Base-by-base conservation (phyloP, 1,284 basidiomycete species). In the Irpex rosettiformis region DNA sequence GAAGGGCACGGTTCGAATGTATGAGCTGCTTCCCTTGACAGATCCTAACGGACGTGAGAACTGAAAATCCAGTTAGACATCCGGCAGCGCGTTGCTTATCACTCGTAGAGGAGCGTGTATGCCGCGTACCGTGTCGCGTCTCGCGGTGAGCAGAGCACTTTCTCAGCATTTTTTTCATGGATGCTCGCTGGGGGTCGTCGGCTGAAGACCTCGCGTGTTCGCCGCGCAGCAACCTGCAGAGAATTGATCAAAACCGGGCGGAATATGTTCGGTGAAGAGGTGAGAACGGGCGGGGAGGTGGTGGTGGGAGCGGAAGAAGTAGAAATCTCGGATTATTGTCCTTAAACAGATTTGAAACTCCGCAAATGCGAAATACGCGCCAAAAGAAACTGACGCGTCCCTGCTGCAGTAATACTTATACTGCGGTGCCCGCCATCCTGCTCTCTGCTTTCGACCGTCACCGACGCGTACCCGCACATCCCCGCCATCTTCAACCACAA, bases 401-500 rank as follows among this genome's bases (percentile, higher is more conserved):
- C 48, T 27, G 48, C 48, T 51, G 22, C 24, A 51, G 48, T 28
- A 37, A 27, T 51, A 28, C 48, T 25, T 51, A 51, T 51, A 51
- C 30, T 18, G 11, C 11, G 28, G 22, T 16, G 16, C 10, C 37
- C 28, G 49, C 62, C 45, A 7, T 30, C 56, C 43, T 52, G 21
- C 40, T 52, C 57, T 47, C 27, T 47, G 40, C 48, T 43, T 55
- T 53, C 28, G 33, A 28, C 55, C 42, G 49, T 28, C 30, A 51
- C 60, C 33, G 27, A 56, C 60, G 28, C 53, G 55, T 37, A 45
- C 53, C 28, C 40, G 18, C 45, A 22, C 30, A 28, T 48, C 29
- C 58, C 21, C 43, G 43, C 29, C 48, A 13, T 16, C 24, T n/a
- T 68, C 66, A 60, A 62, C 58, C 56, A 70, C 69, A 63, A 78